These are phyloP conservation scores for Curvularia sp. DNA, from an alignment of 2,329 filamentous ascomycete genomes.

Conservation along the genomic window DNA sequence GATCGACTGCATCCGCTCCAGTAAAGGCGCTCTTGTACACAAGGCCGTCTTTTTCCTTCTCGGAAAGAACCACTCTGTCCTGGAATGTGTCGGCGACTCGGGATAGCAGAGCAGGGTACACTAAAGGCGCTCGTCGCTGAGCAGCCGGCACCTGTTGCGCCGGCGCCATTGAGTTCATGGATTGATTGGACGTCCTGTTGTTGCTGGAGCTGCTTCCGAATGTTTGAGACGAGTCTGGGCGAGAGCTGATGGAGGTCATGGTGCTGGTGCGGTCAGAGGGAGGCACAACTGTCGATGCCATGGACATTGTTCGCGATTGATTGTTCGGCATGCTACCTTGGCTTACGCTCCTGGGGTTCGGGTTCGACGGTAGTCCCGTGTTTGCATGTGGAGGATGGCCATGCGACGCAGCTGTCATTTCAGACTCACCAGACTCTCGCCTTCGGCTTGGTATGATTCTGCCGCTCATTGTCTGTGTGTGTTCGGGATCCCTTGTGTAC, in stretches of 20 bases:
- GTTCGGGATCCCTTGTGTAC: conserved; percentile 76
- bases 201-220: conserved; percentile 31
- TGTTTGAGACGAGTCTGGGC: conserved; percentile 48
- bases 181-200: conserved; percentile 53
- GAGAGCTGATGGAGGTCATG: conserved; percentile 57
- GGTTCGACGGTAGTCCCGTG: conserved; percentile 43
- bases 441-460: conserved; percentile 83
- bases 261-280: conserved; percentile 68
- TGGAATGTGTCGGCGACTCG: conserved; percentile 91
- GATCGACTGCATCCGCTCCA: conserved; percentile 91
- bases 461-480: conserved; percentile 89
- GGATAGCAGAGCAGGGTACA: conserved; percentile 94
- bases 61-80: conserved; percentile 82
- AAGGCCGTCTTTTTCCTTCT: conserved; percentile 94
- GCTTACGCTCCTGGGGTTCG: conserved; percentile 45
- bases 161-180: conserved; percentile 45
- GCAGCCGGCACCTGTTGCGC: conserved; percentile 54
- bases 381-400: conserved; percentile 31
- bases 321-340: conserved; percentile 43
- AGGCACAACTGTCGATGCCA: conserved; percentile 81
- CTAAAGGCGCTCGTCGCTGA: conserved; percentile 75
- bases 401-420: conserved; percentile 29
- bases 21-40: conserved; percentile 98
- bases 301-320: conserved; percentile 79
- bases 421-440: conserved; percentile 60